These are phyloP conservation scores for Exophiala xenobiotica DNA, from an alignment of 2,329 filamentous ascomycete genomes.

Conservation along the genomic window DNA sequence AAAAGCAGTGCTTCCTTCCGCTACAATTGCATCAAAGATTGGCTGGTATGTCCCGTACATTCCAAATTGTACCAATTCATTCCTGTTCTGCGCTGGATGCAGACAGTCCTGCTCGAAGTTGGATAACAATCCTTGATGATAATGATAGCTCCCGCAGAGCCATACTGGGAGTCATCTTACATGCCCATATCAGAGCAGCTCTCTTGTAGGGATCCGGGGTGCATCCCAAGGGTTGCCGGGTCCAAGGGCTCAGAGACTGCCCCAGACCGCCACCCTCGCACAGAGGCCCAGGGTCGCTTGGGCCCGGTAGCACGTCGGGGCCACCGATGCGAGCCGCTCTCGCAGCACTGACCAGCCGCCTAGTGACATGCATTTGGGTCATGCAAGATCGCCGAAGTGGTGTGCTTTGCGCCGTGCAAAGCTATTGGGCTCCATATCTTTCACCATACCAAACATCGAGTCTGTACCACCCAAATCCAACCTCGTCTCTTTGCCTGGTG, in stretches of 20 bases:
- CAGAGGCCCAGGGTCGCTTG: background rate
- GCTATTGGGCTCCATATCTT: background rate
- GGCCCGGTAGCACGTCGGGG: constrained; percentile 7
- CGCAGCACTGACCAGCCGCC: constrained; percentile 5
- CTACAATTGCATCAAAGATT: too few relatives aligned
- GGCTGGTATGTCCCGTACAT: too few relatives aligned
- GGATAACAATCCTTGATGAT: too few relatives aligned
- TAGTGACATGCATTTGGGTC: constrained; percentile 12
- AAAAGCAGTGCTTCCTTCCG: too few relatives aligned
- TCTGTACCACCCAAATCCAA: constrained; percentile 3
- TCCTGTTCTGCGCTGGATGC: too few relatives aligned
- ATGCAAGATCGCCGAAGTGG: constrained; percentile 20
- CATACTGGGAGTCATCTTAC: too few relatives aligned
- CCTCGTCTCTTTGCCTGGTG: constrained; percentile 5
- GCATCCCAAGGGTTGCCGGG: too few relatives aligned
- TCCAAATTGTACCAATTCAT: too few relatives aligned
- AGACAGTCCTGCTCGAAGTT: too few relatives aligned
- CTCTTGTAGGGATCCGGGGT: background rate
- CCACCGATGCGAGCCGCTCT: constrained; percentile 19
- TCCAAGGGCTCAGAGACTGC: background rate
- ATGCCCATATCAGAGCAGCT: too few relatives aligned
- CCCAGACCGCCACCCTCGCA: background rate
- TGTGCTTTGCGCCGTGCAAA: constrained; percentile 7
- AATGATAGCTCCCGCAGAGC: too few relatives aligned
- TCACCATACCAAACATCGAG: constrained; percentile 3